Evolutionary conservation across 176 grass and related monocot genomes (phyloP), one percentile per base, ranked within the genome.

Genomic region (Alloteropsis semialata): DNA sequence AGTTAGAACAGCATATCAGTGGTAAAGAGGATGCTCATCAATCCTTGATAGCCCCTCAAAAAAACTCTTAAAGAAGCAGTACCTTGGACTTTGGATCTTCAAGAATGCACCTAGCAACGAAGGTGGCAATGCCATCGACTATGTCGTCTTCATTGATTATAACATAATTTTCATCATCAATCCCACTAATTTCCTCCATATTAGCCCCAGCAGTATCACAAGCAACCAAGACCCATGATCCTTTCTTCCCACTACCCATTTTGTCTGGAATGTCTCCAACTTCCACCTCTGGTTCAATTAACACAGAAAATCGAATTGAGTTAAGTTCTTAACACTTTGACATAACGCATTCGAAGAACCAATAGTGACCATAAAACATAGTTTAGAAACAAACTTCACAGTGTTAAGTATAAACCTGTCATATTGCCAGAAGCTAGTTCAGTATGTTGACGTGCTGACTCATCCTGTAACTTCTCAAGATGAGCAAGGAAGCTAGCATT

Each of bases 41-140:
- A 84, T 56, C 58, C 39, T 73, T 72, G 25, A 18, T 42, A 55
- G 27, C 19, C 24, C 13, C 48, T 17, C 14, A 55, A 80, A 69
- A 24, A 10, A 56, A 6, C 14, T 80, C 19, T 54, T 51, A 76
- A 61, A 88, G n/a, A 74, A 69, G 21, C 2, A 27, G 74, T 84
- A 95, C 96, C 86, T 94, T 95, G 67, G 92, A 98, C 67, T 95
- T 88, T 39, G 90, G 91, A 86, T 93, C 87, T 92, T 98, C 92
- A 43, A 98, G 71, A 81, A 98, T 98, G 82, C 96, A 98, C 84
- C 87, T 93, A 66, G 92, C 92, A 65, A 98, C 77, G 79, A 93
- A 98, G 71, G 87, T 87, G 16, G 96, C 89, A 67, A 98, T 86
- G 57, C 91, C 91, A 84, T 98, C 96, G 28, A 98, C 81, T 17